phyloP scores from a whole-genome alignment of 257 asterid genomes.

The Galeopsis tetrahit region DNA sequence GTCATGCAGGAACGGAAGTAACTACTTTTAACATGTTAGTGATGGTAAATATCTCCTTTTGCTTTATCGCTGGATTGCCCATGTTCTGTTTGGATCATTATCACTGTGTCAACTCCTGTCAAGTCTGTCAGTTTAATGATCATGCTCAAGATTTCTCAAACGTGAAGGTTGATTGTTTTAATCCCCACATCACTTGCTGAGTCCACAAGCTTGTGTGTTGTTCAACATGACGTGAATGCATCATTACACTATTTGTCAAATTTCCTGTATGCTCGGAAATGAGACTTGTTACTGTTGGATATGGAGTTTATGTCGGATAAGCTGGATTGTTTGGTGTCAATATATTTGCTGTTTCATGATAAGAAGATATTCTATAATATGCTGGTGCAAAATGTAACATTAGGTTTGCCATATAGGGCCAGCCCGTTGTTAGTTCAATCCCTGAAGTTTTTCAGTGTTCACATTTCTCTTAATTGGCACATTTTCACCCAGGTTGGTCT shows the following conservation, averaged over 20 bases:
- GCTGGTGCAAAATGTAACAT: slow-evolving; percentile 57
- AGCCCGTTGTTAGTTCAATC: slow-evolving; percentile 64
- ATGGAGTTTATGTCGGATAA: slow-evolving; percentile 26
- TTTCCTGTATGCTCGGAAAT: slow-evolving; percentile 13
- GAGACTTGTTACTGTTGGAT: slow-evolving; percentile 29
- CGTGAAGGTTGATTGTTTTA: not conserved
- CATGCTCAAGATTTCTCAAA: not conserved
- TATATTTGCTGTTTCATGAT: slow-evolving; percentile 37
- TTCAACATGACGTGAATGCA: slow-evolving; percentile 18
- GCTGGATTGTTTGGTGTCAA: slow-evolving; percentile 31
- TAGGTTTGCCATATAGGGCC: slow-evolving; percentile 68
- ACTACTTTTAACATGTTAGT: not conserved
- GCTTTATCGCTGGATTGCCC: not conserved
- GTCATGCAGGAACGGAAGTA: not conserved
- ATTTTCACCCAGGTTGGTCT: slow-evolving; percentile 67
- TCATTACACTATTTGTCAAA: slow-evolving; percentile 21
- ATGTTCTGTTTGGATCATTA: too few species aligned
- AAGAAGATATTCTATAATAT: slow-evolving; percentile 47
- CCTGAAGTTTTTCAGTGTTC: slow-evolving; percentile 66
- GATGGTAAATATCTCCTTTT: not conserved
- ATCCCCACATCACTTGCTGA: slow-evolving; percentile 1
- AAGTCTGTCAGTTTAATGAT: not conserved
- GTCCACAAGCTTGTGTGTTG: not conserved
- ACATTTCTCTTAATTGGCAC: slow-evolving; percentile 62
- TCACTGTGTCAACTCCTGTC: not conserved